These are phyloP conservation scores for Nyctanthes arbortristis DNA, from an alignment of 257 asterid genomes.

Conservation along the genomic window DNA sequence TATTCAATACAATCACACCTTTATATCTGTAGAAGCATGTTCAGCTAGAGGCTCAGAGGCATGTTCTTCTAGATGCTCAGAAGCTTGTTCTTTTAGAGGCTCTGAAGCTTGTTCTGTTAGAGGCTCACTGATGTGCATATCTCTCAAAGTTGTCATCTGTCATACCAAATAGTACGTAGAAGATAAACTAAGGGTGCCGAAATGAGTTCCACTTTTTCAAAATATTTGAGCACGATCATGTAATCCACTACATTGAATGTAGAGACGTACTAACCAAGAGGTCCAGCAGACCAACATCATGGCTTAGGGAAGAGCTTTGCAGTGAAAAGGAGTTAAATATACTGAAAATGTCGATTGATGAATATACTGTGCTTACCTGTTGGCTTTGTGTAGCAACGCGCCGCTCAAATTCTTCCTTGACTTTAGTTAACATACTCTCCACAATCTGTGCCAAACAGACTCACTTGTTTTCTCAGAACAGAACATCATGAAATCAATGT, in stretches of 20 bases:
- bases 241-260: background rate
- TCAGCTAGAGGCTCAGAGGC: slow-evolving; percentile 20
- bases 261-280: background rate
- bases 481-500: slow-evolving; percentile 5
- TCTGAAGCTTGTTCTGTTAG: slow-evolving; percentile 14
- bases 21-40: slow-evolving; percentile 26
- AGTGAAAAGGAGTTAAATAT: slow-evolving; percentile 1
- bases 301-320: background rate
- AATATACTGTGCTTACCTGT: slow-evolving; percentile 44
- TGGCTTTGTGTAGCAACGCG: slow-evolving; percentile 46
- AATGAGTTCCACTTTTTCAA: background rate
- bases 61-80: too few relatives aligned
- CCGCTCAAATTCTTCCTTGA: slow-evolving; percentile 75
- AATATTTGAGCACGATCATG: background rate
- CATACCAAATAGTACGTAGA: slow-evolving; percentile 14
- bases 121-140: slow-evolving; percentile 22
- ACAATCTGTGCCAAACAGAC: slow-evolving; percentile 57
- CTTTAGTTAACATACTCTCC: slow-evolving; percentile 67
- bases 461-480: slow-evolving; percentile 19
- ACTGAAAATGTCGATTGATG: background rate
- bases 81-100: background rate
- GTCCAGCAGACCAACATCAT: too few relatives aligned
- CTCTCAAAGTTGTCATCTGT: slow-evolving; percentile 34
- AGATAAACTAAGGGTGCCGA: slow-evolving; percentile 8
- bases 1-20: slow-evolving; percentile 34